Conservation (phyloP, 2,329 filamentous ascomycete species). For the Allantophomopsis cytisporea region DNA sequence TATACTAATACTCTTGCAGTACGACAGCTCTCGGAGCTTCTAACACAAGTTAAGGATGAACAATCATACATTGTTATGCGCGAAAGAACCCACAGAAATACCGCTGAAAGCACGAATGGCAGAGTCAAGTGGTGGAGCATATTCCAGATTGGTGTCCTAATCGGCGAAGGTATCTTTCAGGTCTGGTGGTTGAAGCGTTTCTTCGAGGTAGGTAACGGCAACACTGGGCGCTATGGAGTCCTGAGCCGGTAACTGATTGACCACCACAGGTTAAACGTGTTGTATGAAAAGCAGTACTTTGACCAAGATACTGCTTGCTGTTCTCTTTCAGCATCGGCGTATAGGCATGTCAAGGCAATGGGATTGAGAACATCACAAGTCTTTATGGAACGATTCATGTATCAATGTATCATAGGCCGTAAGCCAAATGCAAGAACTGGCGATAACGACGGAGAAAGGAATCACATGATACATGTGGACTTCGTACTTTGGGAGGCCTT, state of each 20-base stretch:
- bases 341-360: constrained; percentile 7
- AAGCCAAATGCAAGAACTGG: no score
- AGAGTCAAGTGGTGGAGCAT: constrained; percentile 99
- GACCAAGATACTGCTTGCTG: background rate
- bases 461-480: background rate
- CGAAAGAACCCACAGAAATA: constrained; percentile 94
- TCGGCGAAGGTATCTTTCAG: constrained; percentile 92
- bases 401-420: no score
- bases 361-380: background rate
- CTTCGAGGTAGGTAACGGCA: constrained; percentile 56
- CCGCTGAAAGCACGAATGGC: constrained; percentile 93
- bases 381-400: no score
- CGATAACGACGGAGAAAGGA: no score
- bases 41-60: constrained; percentile 92
- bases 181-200: constrained; percentile 99
- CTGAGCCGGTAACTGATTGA: constrained; percentile 16
- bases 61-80: constrained; percentile 93
- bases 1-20: constrained; percentile 36
- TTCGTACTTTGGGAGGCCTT: no score
- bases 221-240: constrained; percentile 15
- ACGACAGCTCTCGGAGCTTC: constrained; percentile 67
- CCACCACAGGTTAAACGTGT: constrained; percentile 44
- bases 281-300: constrained; percentile 26
- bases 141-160: constrained; percentile 80
- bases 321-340: constrained; percentile 6